phyloP scores from a whole-genome alignment of 1,284 basidiomycete species.

The Trametes versicolor region DNA sequence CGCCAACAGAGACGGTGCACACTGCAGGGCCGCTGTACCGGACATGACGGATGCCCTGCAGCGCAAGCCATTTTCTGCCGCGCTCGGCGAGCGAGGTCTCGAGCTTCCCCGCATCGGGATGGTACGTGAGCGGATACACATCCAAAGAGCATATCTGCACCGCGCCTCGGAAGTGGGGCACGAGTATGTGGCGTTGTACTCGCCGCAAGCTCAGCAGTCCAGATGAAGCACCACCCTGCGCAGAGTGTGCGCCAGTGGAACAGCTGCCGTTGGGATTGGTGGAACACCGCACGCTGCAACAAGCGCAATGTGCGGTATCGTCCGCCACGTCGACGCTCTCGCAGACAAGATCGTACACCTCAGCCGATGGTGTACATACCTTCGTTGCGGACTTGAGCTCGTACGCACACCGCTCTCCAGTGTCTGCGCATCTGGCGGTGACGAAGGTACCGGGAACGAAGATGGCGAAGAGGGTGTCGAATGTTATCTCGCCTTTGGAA shows the following conservation, averaged over 20 bases:
- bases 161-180: slow-evolving; percentile 56
- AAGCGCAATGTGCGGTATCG: slow-evolving; percentile 11
- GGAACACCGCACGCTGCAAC: slow-evolving; percentile 1
- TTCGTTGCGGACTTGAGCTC: slow-evolving; percentile 53
- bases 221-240: not conserved
- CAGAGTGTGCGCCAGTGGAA: slow-evolving; percentile 36
- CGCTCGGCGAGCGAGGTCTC: slow-evolving; percentile 51
- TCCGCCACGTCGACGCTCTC: slow-evolving; percentile 51
- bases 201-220: slow-evolving; percentile 49
- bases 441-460: slow-evolving; percentile 24
- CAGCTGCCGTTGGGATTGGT: not conserved
- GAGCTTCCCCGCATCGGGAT: slow-evolving; percentile 51
- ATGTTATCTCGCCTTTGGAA: slow-evolving; percentile 62
- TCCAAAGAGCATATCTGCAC: slow-evolving; percentile 57
- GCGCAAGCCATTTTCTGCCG: slow-evolving; percentile 60
- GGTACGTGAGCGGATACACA: slow-evolving; percentile 60
- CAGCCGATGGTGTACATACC: slow-evolving; percentile 50
- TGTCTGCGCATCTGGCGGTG: slow-evolving; percentile 21
- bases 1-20: not conserved
- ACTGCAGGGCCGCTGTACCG: slow-evolving; percentile 54
- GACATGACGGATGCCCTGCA: slow-evolving; percentile 62
- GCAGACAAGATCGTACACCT: slow-evolving; percentile 47
- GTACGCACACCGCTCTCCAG: slow-evolving; percentile 56
- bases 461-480: slow-evolving; percentile 55
- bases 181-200: slow-evolving; percentile 49